phyloP scores from a whole-genome alignment of 176 grass and related monocot species.

The Cocos nucifera region DNA sequence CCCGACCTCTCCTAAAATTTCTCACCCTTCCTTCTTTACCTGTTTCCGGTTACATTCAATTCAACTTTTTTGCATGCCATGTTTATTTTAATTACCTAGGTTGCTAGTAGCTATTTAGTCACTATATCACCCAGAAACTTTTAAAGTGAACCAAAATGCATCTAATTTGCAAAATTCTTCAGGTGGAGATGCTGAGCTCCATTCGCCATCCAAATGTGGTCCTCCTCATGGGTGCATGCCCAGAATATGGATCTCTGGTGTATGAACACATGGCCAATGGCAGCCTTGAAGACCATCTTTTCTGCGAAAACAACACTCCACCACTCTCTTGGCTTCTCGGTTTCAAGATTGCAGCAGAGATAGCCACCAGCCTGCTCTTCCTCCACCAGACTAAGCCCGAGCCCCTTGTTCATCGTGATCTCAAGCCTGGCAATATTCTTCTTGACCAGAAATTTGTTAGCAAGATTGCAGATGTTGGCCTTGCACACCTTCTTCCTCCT shows the following conservation, averaged over 20 bases:
- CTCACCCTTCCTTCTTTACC: too few relatives aligned
- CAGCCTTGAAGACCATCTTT: conserved; percentile 1
- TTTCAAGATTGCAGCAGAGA: conserved; percentile 5
- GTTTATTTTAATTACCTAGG: too few relatives aligned
- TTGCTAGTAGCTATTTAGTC: too few relatives aligned
- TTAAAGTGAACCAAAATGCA: too few relatives aligned
- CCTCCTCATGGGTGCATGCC: conserved; percentile 4
- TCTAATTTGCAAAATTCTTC: background rate
- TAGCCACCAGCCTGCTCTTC: conserved; percentile 4
- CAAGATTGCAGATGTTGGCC: conserved; percentile 15
- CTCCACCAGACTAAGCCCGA: conserved; percentile 14
- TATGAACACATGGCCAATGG: conserved; percentile 14
- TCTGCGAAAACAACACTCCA: background rate
- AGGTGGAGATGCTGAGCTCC: conserved; percentile 5
- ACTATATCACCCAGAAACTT: too few relatives aligned
- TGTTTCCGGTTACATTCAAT: too few relatives aligned
- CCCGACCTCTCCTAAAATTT: too few relatives aligned
- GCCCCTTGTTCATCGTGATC: conserved; percentile 15
- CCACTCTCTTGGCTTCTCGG: conserved; percentile 6
- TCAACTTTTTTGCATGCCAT: too few relatives aligned
- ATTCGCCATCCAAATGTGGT: conserved; percentile 17
- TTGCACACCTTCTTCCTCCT: conserved; percentile 4
- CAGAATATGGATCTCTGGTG: conserved; percentile 6
- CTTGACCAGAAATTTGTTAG: conserved; percentile 15
- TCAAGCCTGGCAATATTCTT: conserved; percentile 13